Conservation (phyloP, 371 early-diverging fungal species). For the Syncephalastrum contaminatum region DNA sequence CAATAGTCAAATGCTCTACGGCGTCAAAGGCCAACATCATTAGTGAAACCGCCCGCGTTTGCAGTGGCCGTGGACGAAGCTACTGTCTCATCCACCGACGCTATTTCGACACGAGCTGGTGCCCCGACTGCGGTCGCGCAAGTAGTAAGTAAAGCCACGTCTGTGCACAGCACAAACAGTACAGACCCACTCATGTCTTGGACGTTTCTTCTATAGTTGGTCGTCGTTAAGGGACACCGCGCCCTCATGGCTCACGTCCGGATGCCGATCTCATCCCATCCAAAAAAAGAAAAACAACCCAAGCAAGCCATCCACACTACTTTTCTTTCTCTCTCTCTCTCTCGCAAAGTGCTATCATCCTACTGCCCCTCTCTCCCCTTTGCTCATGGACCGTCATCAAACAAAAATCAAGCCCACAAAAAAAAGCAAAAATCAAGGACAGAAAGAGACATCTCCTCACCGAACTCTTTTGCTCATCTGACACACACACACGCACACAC, state of each 20-base stretch:
- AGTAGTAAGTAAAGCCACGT: conserved; percentile 5
- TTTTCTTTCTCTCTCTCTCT: neutral
- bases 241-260: neutral
- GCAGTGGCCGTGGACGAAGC: conserved; percentile 18
- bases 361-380: too few species aligned
- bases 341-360: too few species aligned
- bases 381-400: too few species aligned
- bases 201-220: neutral
- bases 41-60: conserved; percentile 7
- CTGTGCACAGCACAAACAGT: too few species aligned
- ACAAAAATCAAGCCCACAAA: too few species aligned
- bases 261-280: neutral
- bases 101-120: conserved; percentile 25
- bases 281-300: conserved; percentile 7
- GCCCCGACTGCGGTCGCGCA: conserved; percentile 23
- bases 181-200: neutral
- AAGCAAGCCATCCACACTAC: neutral
- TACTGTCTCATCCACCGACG: conserved; percentile 24
- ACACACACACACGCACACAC: neutral
- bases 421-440: neutral
- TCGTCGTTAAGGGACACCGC: conserved; percentile 1
- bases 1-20: too few species aligned
- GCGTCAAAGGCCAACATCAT: too few species aligned
- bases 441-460: neutral
- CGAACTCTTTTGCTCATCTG: neutral